Evolutionary conservation across 768 basidiomycete genomes (phyloP).

Genomic region (Sutorius australiensis): DNA sequence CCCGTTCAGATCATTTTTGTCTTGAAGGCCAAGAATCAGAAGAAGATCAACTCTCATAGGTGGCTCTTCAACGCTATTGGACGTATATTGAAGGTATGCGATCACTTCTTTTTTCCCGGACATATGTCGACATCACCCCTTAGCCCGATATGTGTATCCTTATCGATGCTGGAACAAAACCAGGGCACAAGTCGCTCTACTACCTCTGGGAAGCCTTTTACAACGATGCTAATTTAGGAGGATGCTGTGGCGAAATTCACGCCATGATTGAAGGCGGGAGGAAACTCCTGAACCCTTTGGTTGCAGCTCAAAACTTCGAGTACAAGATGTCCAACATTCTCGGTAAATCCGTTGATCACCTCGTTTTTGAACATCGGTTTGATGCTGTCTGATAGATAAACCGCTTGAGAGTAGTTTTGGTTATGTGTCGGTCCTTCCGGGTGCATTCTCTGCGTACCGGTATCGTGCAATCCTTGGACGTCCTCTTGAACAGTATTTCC

Average conservation of each 20-base stretch:
- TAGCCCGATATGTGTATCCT: conserved; percentile 91
- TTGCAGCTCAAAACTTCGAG: conserved; percentile 96
- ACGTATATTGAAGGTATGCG: conserved; percentile 60
- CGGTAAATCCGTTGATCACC: conserved; percentile 38
- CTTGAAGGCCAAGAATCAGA: conserved; percentile 90
- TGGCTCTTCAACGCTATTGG: conserved; percentile 97
- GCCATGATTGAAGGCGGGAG: conserved; percentile 93
- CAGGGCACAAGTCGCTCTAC: conserved; percentile 93
- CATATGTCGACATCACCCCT: conserved; percentile 2
- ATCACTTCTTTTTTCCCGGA: conserved; percentile 12
- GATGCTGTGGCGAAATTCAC: conserved; percentile 93
- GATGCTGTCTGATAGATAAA: conserved; percentile 54
- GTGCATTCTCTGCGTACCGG: conserved; percentile 97
- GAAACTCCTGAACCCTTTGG: conserved; percentile 87
- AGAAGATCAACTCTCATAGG: conserved; percentile 94
- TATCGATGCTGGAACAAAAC: conserved; percentile 94
- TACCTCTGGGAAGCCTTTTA: conserved; percentile 94
- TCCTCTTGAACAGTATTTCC: conserved; percentile 82
- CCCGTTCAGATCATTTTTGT: conserved; percentile 91
- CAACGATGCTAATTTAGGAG: conserved; percentile 72
- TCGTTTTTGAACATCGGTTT: conserved; percentile 3
- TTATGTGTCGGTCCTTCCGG: conserved; percentile 92
- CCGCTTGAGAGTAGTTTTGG: conserved; percentile 95
- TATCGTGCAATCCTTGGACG: conserved; percentile 88
- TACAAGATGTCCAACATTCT: conserved; percentile 99